Conservation (phyloP, 2,329 filamentous ascomycete genomes). For the Paracorniculantispora psalliotae region DNA sequence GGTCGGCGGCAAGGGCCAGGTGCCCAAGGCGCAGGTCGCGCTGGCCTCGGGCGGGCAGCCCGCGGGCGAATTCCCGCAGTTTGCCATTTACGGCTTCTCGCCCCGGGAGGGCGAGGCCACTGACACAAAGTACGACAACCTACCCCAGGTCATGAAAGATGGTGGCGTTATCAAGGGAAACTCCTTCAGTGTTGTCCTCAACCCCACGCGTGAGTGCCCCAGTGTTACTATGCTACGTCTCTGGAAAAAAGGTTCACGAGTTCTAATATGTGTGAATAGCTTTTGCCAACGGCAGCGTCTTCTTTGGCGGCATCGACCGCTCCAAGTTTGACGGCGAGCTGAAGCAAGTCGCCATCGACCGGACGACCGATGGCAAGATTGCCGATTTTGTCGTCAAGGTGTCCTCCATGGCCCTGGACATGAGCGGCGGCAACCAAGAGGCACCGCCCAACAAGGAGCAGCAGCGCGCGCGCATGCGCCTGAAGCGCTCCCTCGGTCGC, state of each 20-base stretch:
- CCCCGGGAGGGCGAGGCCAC: neutral
- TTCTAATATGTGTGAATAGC: neutral
- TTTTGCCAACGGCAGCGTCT: constrained; percentile 2
- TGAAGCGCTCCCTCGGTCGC: neutral
- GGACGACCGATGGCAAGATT: neutral
- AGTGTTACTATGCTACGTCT: neutral
- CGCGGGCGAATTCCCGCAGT: neutral
- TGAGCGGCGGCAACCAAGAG: neutral
- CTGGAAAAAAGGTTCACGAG: neutral
- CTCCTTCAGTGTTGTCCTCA: neutral
- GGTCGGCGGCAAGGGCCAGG: neutral
- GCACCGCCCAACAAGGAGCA: neutral
- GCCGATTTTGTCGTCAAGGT: neutral
- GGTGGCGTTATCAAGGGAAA: neutral
- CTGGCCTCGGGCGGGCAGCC: neutral
- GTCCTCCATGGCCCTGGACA: constrained; percentile 1
- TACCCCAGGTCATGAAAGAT: neutral
- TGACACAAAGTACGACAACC: neutral
- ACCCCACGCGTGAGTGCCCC: neutral
- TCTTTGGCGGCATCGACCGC: constrained; percentile 8
- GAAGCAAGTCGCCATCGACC: neutral
- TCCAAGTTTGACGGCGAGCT: constrained; percentile 4
- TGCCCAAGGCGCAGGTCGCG: neutral
- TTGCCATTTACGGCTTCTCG: neutral
- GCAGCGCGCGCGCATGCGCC: neutral